Base-by-base conservation (phyloP, 345 rosid species). In the Nephelium lappaceum region DNA sequence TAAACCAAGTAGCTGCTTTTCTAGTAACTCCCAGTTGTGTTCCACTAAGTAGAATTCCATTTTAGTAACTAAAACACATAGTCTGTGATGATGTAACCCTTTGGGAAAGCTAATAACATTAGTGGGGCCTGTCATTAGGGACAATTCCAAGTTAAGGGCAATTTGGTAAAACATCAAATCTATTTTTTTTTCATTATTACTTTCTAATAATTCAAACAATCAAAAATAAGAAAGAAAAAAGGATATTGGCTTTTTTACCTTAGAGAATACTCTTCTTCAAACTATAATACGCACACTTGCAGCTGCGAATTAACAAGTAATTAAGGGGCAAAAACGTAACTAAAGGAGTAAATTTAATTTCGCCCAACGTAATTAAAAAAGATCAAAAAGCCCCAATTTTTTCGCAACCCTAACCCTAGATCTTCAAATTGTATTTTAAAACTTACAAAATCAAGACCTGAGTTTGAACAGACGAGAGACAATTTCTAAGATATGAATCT, bases 331-430 rank as follows among this genome's bases (percentile, higher is more conserved):
- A 42, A 47, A 69, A 18, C 63, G 49, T 49, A 8, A 42, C 5
- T 61, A 61, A 69, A 14, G 10, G 18, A n/a, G 2, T 14, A 8
- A 16, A 49, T 1, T 74, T 25, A 19, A 68, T 71, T 72, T 66
- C 7, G 74, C 81, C 74, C 36, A 42, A 74, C 60, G 39, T 14
- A 57, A 71, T 80, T 72, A 21, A 38, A 31, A 23, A 45, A 66
- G 24, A n/a, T 38, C 23, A 1, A 27, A 39, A 77, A n/a, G n/a
- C 79, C 81, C 83, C 72, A 87, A 77, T n/a, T 71, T 27, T 66
- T 16, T 31, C 0, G 24, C 71, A 71, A 77, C 72, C 83, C 79
- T 79, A 86, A 78, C 84, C 85, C 85, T 84, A 86, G 86, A 77
- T 79, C 85, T 74, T 60, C 61, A 75, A 83, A 69, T 66, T 71